Conservation (phyloP, 2,329 filamentous ascomycete species). For the Talaromyces sp. region DNA sequence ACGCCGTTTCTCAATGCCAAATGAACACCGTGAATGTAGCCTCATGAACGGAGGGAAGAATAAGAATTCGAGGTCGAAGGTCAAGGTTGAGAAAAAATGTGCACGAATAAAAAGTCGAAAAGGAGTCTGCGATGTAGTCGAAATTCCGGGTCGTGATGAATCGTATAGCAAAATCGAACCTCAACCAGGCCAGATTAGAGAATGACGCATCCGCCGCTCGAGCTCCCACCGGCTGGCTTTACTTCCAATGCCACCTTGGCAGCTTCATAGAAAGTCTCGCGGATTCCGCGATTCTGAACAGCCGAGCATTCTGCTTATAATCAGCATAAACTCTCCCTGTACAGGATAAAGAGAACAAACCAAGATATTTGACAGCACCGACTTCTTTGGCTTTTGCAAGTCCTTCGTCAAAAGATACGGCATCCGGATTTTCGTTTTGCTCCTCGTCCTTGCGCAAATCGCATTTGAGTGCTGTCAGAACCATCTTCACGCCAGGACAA, state of each 20-base stretch:
- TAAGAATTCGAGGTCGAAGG: not conserved
- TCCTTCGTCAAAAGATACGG: conserved; percentile 85
- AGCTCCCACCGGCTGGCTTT: conserved; percentile 38
- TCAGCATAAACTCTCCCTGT: not conserved
- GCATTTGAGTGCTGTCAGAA: conserved; percentile 94
- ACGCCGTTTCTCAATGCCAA: conserved; percentile 15
- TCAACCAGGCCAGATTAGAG: conserved; percentile 24
- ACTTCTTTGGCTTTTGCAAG: conserved; percentile 88
- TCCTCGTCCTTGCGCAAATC: conserved; percentile 80
- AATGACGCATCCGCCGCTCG: conserved; percentile 36
- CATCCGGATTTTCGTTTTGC: conserved; percentile 60
- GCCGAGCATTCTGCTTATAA: conserved; percentile 76
- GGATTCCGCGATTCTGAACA: conserved; percentile 96
- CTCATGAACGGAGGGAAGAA: not conserved
- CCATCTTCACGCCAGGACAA: conserved; percentile 90
- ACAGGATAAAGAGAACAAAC: conserved; percentile 41
- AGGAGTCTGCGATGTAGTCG: not conserved
- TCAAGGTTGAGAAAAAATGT: conserved; percentile 10
- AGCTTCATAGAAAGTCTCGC: conserved; percentile 97
- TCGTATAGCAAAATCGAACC: not conserved
- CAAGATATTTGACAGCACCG: conserved; percentile 85
- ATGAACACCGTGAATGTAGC: conserved; percentile 4
- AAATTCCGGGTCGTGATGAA: not conserved
- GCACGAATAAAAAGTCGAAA: conserved; percentile 14
- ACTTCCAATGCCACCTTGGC: conserved; percentile 77